Base-by-base conservation (phyloP, 129 eudicot species). In the Lonicera japonica region DNA sequence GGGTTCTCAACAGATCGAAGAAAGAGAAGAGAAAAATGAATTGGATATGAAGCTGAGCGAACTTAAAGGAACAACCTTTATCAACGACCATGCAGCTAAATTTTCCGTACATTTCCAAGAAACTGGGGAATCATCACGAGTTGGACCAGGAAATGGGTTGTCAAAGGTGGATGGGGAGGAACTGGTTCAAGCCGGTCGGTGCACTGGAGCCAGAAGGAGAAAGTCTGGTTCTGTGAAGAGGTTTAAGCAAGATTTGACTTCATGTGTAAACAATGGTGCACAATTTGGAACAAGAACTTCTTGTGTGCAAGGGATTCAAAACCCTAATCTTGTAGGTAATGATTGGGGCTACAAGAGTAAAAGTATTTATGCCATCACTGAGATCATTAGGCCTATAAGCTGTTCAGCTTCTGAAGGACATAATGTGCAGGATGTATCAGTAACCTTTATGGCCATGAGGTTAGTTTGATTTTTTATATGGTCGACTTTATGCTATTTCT, bases 151-250 rank as follows among this genome's bases (percentile, higher is more conserved):
- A 45, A n/a, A 5, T 43, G 12, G 51, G 51, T 10, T 45, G 2
- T 45, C 51, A 10, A 45, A 45, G n/a, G 51, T 45, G 6, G n/a
- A 45, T 45, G 51, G 51, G 14, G 5, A 45, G 0, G 51, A 45
- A 45, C 51, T 12, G n/a, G 51, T 15, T 45, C 51, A 77, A 67
- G 43, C 67, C 53, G 77, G 76, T 70, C 85, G 86, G 11, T 73
- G 64, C 24, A 68, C 73, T 52, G 87, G 89, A 23, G 71, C 96
- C 45, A 76, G 77, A 61, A 83, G 77, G 70, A 88, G 96, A 78
- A 94, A 94, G 47, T 77, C 95, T 29, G 86, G 82, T 70, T 83
- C 80, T 48, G 99, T 94, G n/a, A 82, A 74, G 55, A 77, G 95
- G 84, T 94, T 83, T 67, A 79, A 72, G 63, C 77, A 73, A 73